Base-by-base conservation (phyloP, 352 stramenopile species). In the Phytophthora macrochlamydospora region DNA sequence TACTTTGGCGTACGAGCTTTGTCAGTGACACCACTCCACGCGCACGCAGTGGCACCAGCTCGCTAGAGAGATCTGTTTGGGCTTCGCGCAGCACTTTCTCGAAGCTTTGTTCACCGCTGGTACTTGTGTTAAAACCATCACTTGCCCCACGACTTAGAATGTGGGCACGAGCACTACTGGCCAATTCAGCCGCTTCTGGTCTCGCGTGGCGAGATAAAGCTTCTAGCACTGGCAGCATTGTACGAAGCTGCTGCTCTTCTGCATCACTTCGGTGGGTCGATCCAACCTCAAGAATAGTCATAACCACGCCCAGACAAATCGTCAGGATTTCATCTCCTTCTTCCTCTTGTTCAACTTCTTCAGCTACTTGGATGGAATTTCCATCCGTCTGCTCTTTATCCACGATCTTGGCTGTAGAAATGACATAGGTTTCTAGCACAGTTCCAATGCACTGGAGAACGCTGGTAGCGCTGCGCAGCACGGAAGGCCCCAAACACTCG, bases 211-310 rank as follows among this genome's bases (percentile, higher is more conserved):
- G 38, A 18, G 88, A 93, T 4, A 95, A 54, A 9, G 59, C 37
- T 54, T 92, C 79, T 30, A 95, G 46, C 13, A 92, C 73, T 13
- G 83, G 79, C 28, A 94, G 67, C 79, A 95, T 83, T 24, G 63
- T 50, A 38, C 67, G 63, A 31, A 95, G 72, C 29, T 89, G 72
- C 3, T 59, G 58, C 61, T 95, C 87, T 52, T 95, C 88, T 0
- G 53, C 35, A 2, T 79, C 67, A 13, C 68, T 79, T 8, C 88
- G 83, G 13, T 59, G 65, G 0, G 71, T 63, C 0, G 79, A 77
- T 0, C 88, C 88, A 24, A 81, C 85, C 53, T 95, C 85, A 1
- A 95, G 54, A 40, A 95, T 94, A 7, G 88, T 95, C 63, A 87
- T 81, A 2, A 93, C 59, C 32, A 95, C 70, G 0, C 88, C 85